Evolutionary conservation across 257 asterid genomes (phyloP), one percentile per base, ranked within the genome.

Genomic region (Solanum piurae): DNA sequence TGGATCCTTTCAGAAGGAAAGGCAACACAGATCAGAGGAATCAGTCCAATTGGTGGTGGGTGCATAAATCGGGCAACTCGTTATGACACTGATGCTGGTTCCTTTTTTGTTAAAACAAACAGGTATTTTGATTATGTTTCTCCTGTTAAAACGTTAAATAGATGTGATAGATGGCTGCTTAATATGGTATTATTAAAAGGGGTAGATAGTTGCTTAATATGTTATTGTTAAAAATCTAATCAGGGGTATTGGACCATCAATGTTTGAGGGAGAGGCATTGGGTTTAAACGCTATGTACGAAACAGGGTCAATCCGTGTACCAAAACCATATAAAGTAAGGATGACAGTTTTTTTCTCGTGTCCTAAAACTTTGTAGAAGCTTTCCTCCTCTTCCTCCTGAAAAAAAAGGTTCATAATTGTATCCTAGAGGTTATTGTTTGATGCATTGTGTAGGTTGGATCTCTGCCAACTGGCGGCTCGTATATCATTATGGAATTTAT

Each of bases 201-300:
- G 71, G 62, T 72, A 25, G 84, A 42, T 46, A 33, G 69, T 49
- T 86, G 34, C 88, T 86, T 34, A 85, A 73, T 16, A 66, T 33
- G 20, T 9, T 66, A 23, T 55, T 18, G 69, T 69, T 42, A 12
- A 73, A 29, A 49, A 23, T n/a, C 72, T 60, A 75, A 90, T 49
- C 93, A 95, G 99, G 94, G 92, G 95, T 88, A 91, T 95, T 68
- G 98, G 94, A 62, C 95, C 95, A 52, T 93, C 95, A 42, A 97
- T 97, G 98, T 97, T 97, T 74, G 98, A 95, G 88, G 99, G 98
- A 82, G 99, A 97, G 94, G 98, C 94, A 84, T 89, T 95, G 91
- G 98, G 99, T 49, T 95, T 97, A 88, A 92, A 89, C 68, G 97
- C 98, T 84, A 97, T 97, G 99, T 93, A 93, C 86, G 95, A 95